These are phyloP conservation scores for Talaromyces liani DNA, from an alignment of 495 filamentous ascomycete species.

Conservation along the genomic window DNA sequence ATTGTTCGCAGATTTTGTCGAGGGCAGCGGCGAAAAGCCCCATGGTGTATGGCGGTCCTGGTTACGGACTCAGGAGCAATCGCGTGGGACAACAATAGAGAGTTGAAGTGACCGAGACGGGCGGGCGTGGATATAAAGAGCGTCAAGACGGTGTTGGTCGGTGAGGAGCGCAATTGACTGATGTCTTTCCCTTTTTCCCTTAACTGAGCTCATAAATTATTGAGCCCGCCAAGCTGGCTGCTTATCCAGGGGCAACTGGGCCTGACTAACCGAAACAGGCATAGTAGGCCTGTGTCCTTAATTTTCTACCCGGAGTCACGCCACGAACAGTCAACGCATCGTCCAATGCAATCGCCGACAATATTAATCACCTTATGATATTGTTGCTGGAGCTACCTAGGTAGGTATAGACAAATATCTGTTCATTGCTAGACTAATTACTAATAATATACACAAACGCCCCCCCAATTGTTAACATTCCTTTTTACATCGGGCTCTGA, in stretches of 20 bases:
- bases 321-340: background rate
- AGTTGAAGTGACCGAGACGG: background rate
- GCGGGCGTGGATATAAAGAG: background rate
- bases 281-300: conserved; percentile 10
- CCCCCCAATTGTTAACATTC: conserved; percentile 10
- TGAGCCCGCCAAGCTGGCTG: background rate
- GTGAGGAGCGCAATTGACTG: background rate
- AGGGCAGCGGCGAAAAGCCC: conserved; percentile 23
- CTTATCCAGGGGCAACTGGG: background rate
- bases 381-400: too few relatives aligned
- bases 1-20: conserved; percentile 19
- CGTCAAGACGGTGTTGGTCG: background rate
- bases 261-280: background rate
- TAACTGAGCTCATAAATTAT: background rate
- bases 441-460: conserved; percentile 6
- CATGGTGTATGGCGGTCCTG: conserved; percentile 15
- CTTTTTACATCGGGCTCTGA: conserved; percentile 7
- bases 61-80: conserved; percentile 9
- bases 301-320: conserved; percentile 1
- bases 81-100: background rate
- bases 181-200: background rate
- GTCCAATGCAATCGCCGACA: background rate
- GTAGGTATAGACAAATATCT: background rate
- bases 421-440: background rate
- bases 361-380: background rate